Evolutionary conservation across 306 rosid species (phyloP).

Genomic region (Quercus mongolica): DNA sequence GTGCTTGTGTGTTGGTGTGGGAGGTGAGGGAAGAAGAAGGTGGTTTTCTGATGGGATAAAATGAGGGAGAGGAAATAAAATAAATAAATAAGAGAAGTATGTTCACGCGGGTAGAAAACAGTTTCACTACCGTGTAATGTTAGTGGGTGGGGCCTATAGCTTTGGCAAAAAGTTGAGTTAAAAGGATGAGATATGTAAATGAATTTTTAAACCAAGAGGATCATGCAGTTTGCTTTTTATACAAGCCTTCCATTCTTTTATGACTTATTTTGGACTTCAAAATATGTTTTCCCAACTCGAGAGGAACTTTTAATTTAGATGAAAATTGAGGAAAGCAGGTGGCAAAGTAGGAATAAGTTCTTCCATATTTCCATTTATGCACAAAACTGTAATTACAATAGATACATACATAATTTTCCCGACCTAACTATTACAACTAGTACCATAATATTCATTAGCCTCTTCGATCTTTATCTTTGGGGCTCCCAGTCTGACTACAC

Average conservation of each 20-base stretch:
- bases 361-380: conserved; percentile 48
- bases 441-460: conserved; percentile 2
- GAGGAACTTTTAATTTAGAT: not conserved
- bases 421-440: conserved; percentile 42
- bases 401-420: conserved; percentile 24
- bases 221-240: not conserved
- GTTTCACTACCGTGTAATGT: too few relatives aligned
- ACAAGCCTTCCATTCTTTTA: not conserved
- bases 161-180: too few relatives aligned
- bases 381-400: conserved; percentile 32
- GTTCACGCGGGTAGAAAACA: too few relatives aligned
- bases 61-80: too few relatives aligned
- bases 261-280: not conserved
- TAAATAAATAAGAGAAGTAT: too few relatives aligned
- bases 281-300: not conserved
- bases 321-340: not conserved
- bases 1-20: too few relatives aligned
- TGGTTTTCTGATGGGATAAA: too few relatives aligned
- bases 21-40: too few relatives aligned
- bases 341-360: conserved; percentile 11
- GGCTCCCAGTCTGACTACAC: not conserved
- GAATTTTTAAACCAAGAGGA: too few relatives aligned
- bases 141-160: too few relatives aligned
- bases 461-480: conserved; percentile 19
- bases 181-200: too few relatives aligned